These are phyloP conservation scores for Pseudozyma sp. DNA, from an alignment of 1,284 basidiomycete genomes.

Conservation along the genomic window DNA sequence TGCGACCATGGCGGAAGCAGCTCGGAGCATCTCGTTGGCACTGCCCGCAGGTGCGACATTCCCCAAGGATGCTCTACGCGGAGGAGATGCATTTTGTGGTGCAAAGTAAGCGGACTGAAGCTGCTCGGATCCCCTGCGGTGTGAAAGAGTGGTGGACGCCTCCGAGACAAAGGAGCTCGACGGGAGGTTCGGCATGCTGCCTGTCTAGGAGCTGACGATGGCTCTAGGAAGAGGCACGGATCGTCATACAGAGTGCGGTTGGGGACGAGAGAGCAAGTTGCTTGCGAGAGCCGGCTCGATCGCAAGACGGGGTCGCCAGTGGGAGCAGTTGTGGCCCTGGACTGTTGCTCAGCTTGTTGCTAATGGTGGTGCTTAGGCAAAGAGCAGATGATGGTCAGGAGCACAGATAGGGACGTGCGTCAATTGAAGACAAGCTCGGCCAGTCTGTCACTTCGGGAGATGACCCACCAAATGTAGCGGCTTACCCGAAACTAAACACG, in stretches of 20 bases:
- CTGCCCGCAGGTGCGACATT: conserved; percentile 18
- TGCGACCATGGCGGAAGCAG: conserved; percentile 51
- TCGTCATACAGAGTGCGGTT: no score
- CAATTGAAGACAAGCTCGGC: no score
- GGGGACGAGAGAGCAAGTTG: neutral
- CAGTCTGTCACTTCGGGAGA: no score
- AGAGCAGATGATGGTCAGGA: neutral
- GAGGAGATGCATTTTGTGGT: neutral
- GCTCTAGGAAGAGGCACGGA: neutral
- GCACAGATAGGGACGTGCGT: no score
- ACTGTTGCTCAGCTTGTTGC: no score
- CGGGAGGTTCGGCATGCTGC: conserved; percentile 37
- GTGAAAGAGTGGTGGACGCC: conserved; percentile 8
- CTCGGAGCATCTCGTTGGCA: conserved; percentile 54
- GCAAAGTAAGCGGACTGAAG: conserved; percentile 4
- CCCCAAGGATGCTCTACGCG: conserved; percentile 32
- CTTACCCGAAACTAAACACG: no score
- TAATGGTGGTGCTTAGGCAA: no score
- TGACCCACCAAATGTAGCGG: no score
- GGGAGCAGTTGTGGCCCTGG: no score
- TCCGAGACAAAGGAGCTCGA: conserved; percentile 22
- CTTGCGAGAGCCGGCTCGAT: neutral
- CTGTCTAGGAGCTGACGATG: neutral
- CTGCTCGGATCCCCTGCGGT: conserved; percentile 43
- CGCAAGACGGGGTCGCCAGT: no score